phyloP scores from a whole-genome alignment of 2,329 filamentous ascomycete genomes.

The Pseudogymnoascus sp. region DNA sequence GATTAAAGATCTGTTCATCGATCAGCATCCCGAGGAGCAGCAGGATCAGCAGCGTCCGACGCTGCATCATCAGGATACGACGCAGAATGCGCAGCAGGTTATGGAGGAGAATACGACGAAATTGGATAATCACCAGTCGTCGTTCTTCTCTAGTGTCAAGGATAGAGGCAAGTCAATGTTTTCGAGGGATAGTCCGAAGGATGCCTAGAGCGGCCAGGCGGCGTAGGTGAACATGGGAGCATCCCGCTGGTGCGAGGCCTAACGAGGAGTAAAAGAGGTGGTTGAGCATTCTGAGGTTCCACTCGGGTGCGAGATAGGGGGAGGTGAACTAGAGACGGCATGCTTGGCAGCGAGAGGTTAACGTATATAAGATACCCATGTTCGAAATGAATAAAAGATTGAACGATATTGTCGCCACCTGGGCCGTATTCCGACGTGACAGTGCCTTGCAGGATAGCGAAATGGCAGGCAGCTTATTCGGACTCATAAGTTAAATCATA shows the following conservation, averaged over 20 bases:
- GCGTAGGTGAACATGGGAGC: neutral
- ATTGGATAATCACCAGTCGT: conserved; percentile 35
- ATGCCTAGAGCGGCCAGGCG: neutral
- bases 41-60: conserved; percentile 24
- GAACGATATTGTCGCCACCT: neutral
- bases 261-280: neutral
- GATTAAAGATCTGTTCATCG: conserved; percentile 45
- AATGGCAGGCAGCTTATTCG: neutral
- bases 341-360: neutral
- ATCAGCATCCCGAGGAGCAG: conserved; percentile 29
- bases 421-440: neutral
- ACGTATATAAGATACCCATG: conserved; percentile 5
- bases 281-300: neutral
- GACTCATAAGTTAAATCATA: neutral
- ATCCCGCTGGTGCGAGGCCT: neutral
- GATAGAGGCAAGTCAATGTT: neutral
- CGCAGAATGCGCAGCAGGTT: conserved; percentile 43
- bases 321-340: neutral
- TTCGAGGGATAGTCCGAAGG: neutral
- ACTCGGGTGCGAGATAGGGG: neutral
- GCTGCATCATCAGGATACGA: conserved; percentile 31
- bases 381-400: neutral
- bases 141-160: conserved; percentile 14
- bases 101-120: conserved; percentile 49
- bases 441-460: neutral